phyloP scores from a whole-genome alignment of 202 grass and related monocot species.

The Saccharum hybrid region DNA sequence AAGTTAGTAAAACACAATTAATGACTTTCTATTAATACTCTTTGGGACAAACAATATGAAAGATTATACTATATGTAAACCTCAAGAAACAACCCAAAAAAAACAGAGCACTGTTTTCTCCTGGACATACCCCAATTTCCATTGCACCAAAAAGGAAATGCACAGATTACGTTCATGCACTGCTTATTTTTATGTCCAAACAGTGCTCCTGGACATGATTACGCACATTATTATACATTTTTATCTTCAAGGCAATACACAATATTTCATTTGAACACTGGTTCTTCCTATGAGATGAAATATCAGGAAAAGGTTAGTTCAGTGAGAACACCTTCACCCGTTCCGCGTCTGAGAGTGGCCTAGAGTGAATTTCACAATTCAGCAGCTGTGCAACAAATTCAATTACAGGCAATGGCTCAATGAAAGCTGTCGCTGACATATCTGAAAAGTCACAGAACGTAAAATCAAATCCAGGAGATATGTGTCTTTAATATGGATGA shows the following conservation, averaged over 20 bases:
- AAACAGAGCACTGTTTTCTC: neutral
- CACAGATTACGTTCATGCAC: neutral
- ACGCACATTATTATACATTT: neutral
- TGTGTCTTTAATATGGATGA: neutral
- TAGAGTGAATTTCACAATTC: slow-evolving; percentile 57
- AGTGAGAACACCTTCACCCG: slow-evolving; percentile 69
- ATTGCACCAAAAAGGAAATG: neutral
- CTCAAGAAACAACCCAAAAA: neutral
- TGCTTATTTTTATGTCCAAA: neutral
- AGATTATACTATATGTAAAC: neutral
- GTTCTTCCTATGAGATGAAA: slow-evolving; percentile 10
- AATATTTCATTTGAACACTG: slow-evolving; percentile 12
- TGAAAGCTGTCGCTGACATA: slow-evolving; percentile 80
- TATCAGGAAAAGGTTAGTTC: slow-evolving; percentile 22
- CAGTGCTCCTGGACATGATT: neutral
- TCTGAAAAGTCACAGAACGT: slow-evolving; percentile 55
- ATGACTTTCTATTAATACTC: neutral
- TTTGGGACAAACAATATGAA: neutral
- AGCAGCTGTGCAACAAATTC: slow-evolving; percentile 63
- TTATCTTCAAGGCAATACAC: neutral
- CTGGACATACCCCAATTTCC: neutral
- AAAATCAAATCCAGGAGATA: slow-evolving; percentile 5
- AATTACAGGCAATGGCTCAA: slow-evolving; percentile 77
- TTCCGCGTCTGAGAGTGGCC: slow-evolving; percentile 71
- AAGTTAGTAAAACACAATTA: neutral